Base-by-base conservation (phyloP, 495 filamentous ascomycete genomes). In the Recurvomyces mirabilis region DNA sequence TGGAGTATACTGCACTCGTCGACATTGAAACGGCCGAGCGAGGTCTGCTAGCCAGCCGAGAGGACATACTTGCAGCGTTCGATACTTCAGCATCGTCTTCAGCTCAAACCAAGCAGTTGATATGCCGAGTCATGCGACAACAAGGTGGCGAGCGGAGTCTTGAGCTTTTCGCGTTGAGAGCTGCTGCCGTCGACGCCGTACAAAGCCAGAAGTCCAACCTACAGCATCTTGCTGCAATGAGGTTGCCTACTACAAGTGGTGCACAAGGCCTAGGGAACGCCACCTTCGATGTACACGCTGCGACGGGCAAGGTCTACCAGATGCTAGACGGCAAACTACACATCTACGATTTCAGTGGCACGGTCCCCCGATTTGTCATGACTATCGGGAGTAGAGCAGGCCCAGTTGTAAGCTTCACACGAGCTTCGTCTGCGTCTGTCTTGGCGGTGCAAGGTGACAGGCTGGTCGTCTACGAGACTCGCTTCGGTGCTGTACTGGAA, bases 271-370 rank as follows among this genome's bases (percentile, higher is more conserved):
- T n/a, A 1, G n/a, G 12, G 12, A 30, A 37, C 31, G 41, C 49
- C 12, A 12, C 14, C 13, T 74, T 69, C 55, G 70, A 68, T 30
- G 59, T 81, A n/a, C 72, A 80, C 50, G 62, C 71, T 37, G 62
- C 66, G 26, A 66, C 68, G 3, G 79, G 77, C 17, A 65, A 60
- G n/a, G 54, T 81, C 6, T 65, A 78, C 26, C 64, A 72, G 49
- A 62, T 79, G 12, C 44, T 52, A 25, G 43, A 57, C n/a, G 64
- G 60, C 4, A 53, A 47, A 1, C 57, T 82, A 9, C 58, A 48
- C 23, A 67, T 68, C 9, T 79, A 72, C 48, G 66, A 74, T 38
- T 56, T 83, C 23, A 49, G 57, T 31, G 58, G 64, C 11, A 67
- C 67, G 13, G 59, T 71, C 10, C 72, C 74, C 1, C 67, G 43